Conservation (phyloP, 73 alveolate genomes). For the Paramecium sexaurelia region DNA sequence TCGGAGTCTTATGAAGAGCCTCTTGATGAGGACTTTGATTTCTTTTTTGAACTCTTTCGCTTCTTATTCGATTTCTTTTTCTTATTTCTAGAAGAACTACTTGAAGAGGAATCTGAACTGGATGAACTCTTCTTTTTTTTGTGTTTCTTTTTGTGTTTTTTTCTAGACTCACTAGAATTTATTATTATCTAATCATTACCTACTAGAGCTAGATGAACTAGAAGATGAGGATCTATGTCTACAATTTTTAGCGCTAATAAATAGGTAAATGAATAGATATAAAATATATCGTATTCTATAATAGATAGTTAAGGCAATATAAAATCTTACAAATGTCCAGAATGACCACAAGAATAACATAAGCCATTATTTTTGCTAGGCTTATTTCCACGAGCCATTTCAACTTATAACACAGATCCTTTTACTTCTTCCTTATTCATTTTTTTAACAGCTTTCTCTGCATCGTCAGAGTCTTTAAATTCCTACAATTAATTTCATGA, state of each 20-base stretch:
- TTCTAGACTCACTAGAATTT: constrained; percentile 38
- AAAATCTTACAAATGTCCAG: constrained; percentile 49
- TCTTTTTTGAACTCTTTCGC: not conserved
- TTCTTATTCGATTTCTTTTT: constrained; percentile 44
- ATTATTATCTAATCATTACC: not conserved
- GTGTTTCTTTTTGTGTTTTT: constrained; percentile 39
- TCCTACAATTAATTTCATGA: constrained; percentile 3
- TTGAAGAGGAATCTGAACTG: constrained; percentile 21
- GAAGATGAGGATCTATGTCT: constrained; percentile 49
- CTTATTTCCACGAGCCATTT: constrained; percentile 61
- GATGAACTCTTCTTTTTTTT: constrained; percentile 52
- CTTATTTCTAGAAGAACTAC: constrained; percentile 46
- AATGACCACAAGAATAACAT: constrained; percentile 36
- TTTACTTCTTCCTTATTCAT: constrained; percentile 54
- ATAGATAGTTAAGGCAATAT: not conserved
- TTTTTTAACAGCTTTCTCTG: constrained; percentile 53
- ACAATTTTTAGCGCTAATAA: constrained; percentile 52
- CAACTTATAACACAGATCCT: constrained; percentile 38
- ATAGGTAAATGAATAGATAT: not conserved
- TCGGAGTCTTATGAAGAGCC: constrained; percentile 44
- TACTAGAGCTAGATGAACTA: constrained; percentile 38
- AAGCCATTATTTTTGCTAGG: constrained; percentile 44
- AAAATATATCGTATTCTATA: not conserved
- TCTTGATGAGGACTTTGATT: constrained; percentile 45
- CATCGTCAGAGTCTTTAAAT: constrained; percentile 51